Evolutionary conservation across 2,329 filamentous ascomycete species (phyloP), one percentile per base, ranked within the genome.

Genomic region (Pseudopyricularia cyperi): DNA sequence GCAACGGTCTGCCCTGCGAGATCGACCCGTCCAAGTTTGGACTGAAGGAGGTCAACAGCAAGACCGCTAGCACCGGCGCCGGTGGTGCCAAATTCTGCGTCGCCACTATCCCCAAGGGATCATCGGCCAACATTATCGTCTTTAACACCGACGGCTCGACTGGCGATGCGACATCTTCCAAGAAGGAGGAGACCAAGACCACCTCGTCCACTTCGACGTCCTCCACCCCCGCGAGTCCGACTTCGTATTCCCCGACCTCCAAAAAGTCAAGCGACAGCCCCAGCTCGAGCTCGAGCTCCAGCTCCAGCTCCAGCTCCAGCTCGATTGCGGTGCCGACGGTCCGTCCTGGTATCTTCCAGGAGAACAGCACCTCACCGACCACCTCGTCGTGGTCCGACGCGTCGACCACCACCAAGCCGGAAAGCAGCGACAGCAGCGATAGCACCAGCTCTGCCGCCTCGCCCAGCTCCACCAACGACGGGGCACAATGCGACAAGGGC

Each of bases 31-130:
- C 72, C 24, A 68, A 71, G 53, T 70, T 76, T 48, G 69, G 63
- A 9, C 71, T 81, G 52, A 80, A 79, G 51, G 72, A 74, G 42
- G 79, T 89, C 53, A 71, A 66, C 8, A 84, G 82, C 59, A 65
- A 73, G 17, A 65, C 73, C 19, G 62, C 67, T 30, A 70, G 77
- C 37, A 66, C 68, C 15, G 85, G 86, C 50, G 86, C 85, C 15
- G 85, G 85, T 30, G 81, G 77, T 58, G 77, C 80, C 17, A 70
- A 72, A 42, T 90, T 88, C 66, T 91, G 87, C 59, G 85, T 89
- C 48, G 86, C 87, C 12, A 90, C 86, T 14, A 81, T 89, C 15
- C 72, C 81, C 44, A 76, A 77, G 58, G 86, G 86, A 26, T 66
- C 68, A 48, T 79, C 73, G 52, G 87, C 85, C 44, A 80, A 79